Evolutionary conservation across 176 grass and related monocot genomes (phyloP), one percentile per base, ranked within the genome.

Genomic region (Juncus effusus): DNA sequence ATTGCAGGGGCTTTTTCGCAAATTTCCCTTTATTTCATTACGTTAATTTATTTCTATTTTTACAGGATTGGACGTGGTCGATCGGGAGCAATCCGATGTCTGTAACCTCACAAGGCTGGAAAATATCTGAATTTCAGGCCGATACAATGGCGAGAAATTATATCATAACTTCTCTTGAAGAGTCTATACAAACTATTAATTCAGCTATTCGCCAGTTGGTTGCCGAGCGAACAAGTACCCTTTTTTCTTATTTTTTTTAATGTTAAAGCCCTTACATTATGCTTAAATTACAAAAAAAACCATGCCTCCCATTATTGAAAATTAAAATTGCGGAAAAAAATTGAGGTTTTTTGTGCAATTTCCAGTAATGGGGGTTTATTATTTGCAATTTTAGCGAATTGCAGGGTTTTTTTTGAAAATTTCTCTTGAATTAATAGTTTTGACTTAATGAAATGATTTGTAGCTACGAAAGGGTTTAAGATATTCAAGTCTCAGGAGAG

Each of bases 51-150:
- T 28, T 28, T 28, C 19, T 28, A 28, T 28, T 28, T 28, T 76
- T 65, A 9, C 77, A 93, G 85, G 88, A 99, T 53, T 93, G 94
- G 94, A 93, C 80, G 60, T 99, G 88, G 94, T 99, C 88, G 69
- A 89, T 93, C 77, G 94, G 94, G 40, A 92, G 94, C 75, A 93
- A 87, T 50, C 88, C 94, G 13, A 71, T 89, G 63, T 89, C 88
- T 38, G 72, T 93, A 51, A 93, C 83, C 67, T 92, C 87, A 77
- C 58, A 84, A 76, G 88, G 83, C 13, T 93, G 85, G 85, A 78
- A 61, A 42, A 75, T 97, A 84, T 89, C 88, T 3, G 59, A 66
- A 60, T 86, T 97, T 76, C 94, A 99, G 73, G 65, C 63, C 60
- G 88, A 99, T 63, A 74, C 78, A 56, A 89, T 93, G 75, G 85